phyloP scores from a whole-genome alignment of 129 eudicot species.

The Arctium minus region DNA sequence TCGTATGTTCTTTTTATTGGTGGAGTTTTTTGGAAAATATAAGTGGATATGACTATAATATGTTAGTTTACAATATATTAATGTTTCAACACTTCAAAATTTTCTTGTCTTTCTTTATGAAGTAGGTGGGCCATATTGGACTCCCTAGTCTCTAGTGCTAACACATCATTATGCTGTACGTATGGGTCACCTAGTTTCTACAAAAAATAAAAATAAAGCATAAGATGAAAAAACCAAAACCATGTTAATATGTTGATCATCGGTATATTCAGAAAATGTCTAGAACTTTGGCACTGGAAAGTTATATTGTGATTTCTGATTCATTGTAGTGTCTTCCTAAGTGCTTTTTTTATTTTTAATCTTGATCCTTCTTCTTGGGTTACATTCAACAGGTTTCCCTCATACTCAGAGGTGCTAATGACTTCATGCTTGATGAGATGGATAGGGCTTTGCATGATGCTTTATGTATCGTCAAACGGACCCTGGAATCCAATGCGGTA shows the following conservation, averaged over 20 bases:
- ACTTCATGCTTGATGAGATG: slow-evolving; percentile 98
- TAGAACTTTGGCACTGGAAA: neutral
- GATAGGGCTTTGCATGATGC: slow-evolving; percentile 97
- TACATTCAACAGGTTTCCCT: slow-evolving; percentile 58
- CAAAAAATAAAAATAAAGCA: no score
- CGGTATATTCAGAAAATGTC: neutral
- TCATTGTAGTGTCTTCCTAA: neutral
- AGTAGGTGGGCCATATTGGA: no score
- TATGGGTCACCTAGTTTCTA: no score
- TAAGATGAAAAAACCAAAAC: no score
- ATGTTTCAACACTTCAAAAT: no score
- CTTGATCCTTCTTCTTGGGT: neutral
- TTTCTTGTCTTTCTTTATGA: no score
- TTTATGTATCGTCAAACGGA: slow-evolving; percentile 83
- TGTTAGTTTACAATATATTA: no score
- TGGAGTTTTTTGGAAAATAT: neutral
- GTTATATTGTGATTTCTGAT: neutral
- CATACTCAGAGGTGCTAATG: slow-evolving; percentile 93
- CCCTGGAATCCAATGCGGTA: slow-evolving; percentile 94
- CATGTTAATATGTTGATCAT: neutral
- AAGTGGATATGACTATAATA: no score
- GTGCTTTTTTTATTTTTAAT: neutral
- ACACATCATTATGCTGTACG: no score
- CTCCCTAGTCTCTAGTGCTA: no score
- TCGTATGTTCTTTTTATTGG: no score